Percentiles rank a stretch among this genome's conserved stretches.
Evolutionary conservation across 306 rosid species (phyloP).

Genomic region (Erythrophleum fordii): DNA sequence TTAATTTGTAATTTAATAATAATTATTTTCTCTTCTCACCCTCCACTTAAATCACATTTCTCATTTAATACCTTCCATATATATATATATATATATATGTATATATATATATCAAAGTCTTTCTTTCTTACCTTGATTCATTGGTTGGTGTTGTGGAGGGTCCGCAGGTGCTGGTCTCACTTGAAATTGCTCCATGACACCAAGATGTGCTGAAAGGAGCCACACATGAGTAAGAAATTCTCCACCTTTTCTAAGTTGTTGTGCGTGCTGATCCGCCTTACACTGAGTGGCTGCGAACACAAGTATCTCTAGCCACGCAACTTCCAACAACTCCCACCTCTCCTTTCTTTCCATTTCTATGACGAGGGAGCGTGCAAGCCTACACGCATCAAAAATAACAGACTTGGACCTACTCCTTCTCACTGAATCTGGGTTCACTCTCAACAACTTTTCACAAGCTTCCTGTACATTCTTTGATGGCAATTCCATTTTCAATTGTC

Average conservation of each 20-base stretch:
- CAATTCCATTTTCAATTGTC: not conserved
- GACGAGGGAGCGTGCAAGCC: not conserved
- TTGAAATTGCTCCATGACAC: conserved; percentile 32
- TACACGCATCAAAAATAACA: not conserved
- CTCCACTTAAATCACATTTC: too few species aligned
- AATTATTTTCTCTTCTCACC: too few species aligned
- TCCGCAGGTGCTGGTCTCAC: not conserved
- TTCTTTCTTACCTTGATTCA: not conserved
- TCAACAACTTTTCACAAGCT: not conserved
- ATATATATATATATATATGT: too few species aligned
- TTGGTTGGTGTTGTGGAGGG: not conserved
- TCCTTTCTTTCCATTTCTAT: not conserved
- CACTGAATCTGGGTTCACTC: not conserved
- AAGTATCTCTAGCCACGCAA: conserved; percentile 23
- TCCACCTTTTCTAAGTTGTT: conserved; percentile 28
- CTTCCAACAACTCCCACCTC: conserved; percentile 13
- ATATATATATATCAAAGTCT: not conserved
- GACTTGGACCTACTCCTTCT: not conserved
- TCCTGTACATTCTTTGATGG: not conserved
- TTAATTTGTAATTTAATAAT: too few species aligned
- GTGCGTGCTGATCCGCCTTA: conserved; percentile 19
- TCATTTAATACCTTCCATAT: too few species aligned
- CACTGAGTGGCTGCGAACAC: conserved; percentile 14
- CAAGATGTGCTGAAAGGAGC: conserved; percentile 33
- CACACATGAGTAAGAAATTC: conserved; percentile 31